Base-by-base conservation (phyloP, 1,139 yeast genomes). In the Wickerhamomyces sp. region DNA sequence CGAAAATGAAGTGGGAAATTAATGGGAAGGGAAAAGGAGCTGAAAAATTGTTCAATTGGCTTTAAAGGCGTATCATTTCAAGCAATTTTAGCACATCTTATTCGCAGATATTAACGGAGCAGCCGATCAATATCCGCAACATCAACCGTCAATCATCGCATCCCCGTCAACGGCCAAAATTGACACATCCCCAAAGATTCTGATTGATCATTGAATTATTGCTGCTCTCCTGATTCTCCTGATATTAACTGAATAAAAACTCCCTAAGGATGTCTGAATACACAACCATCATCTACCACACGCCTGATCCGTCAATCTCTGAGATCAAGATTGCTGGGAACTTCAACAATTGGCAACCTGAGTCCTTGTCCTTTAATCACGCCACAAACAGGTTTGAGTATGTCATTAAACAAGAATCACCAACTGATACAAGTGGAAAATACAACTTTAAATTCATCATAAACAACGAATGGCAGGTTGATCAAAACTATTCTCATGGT, bases 181-280 rank as follows among this genome's bases (percentile, higher is more conserved):
- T 29, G 31, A 29, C 31, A 29, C 31, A 29, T 29, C 31, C 31
- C 13, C 13, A 29, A 4, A 9, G 11, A 4, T 9, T 11, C 31
- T 10, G 31, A 29, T 10, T 6, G 6, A 29, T 29, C 13, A 11
- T 29, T 29, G 11, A 29, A 29, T 29, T 29, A n/a, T 42, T 56
- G 6, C 23, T 18, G 23, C 5, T 18, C 23, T 18, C 23, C 23
- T 18, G 23, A 18, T 18, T 18, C 5, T 18, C 23, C 23, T 18
- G 23, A 18, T 18, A 18, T 47, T 51, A n/a, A 10, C 50, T 59
- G 23, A 51, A 63, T 72, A 15, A 63, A 73, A 15, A 56, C 67
- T 8, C 59, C 67, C 14, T 34, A 18, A 29, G 15, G 9, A 45
- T 46, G 46, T 10, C 40, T 4, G 23, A 32, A 27, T 36, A 29